Percentiles rank a stretch among this genome's conserved stretches.
Evolutionary conservation across 169 alveolate species (phyloP).

Genomic region (Cryptosporidium sp.): DNA sequence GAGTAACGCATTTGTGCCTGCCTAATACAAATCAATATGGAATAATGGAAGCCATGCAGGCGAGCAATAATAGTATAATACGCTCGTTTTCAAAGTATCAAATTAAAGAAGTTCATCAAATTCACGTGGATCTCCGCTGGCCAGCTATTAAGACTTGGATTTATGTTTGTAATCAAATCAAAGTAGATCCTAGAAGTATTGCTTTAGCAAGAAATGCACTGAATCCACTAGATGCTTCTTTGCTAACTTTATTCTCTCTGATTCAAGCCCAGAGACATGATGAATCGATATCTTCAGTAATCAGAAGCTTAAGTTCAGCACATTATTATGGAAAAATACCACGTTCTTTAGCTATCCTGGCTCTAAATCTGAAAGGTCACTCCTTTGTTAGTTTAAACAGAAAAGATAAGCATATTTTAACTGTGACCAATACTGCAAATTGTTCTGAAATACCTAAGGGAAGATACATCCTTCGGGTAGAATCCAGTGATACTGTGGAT

Average conservation of each 20-base stretch:
- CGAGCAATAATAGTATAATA: neutral
- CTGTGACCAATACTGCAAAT: neutral
- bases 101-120: constrained; percentile 17
- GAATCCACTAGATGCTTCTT: constrained; percentile 19
- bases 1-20: neutral
- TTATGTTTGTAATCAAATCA: constrained; percentile 15
- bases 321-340: constrained; percentile 34
- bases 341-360: neutral
- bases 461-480: constrained; percentile 7
- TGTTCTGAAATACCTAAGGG: neutral
- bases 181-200: constrained; percentile 57
- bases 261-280: constrained; percentile 27
- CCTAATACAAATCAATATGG: neutral
- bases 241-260: constrained; percentile 19
- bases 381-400: constrained; percentile 10
- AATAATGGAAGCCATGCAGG: neutral
- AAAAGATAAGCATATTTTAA: constrained; percentile 6
- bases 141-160: constrained; percentile 62
- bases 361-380: neutral
- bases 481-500: constrained; percentile 6
- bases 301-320: neutral
- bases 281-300: neutral
- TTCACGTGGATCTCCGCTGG: constrained; percentile 70
- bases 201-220: constrained; percentile 36
- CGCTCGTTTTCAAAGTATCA: constrained; percentile 36